A percentile compares a stretch with the other conserved stretches of the same genome.
Conservation (phyloP, 345 rosid genomes). For the Fremontodendron californicum region DNA sequence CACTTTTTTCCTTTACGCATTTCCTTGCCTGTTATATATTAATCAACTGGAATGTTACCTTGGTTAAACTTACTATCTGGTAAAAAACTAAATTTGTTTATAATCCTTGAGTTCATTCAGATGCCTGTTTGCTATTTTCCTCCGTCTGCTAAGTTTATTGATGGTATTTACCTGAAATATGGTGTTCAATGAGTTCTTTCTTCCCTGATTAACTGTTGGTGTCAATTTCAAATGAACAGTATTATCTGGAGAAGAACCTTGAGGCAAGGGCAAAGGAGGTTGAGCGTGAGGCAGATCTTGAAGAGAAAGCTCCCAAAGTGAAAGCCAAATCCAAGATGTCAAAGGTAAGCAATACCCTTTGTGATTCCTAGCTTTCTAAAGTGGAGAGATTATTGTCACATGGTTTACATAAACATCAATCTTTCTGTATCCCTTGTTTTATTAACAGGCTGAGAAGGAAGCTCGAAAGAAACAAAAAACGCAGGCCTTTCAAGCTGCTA, state of each 20-base stretch:
- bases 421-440: neutral
- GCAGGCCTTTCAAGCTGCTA: slow-evolving; percentile 90
- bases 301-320: slow-evolving; percentile 83
- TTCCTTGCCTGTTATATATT: neutral
- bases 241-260: slow-evolving; percentile 90
- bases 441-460: slow-evolving; percentile 78
- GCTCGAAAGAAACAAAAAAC: slow-evolving; percentile 89
- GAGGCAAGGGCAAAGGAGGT: slow-evolving; percentile 72
- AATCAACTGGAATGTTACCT: neutral
- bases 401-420: neutral
- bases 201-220: neutral
- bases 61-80: neutral
- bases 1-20: neutral
- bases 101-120: neutral
- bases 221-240: slow-evolving; percentile 37
- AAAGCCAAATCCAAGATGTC: slow-evolving; percentile 98
- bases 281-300: slow-evolving; percentile 78
- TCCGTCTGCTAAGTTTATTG: neutral
- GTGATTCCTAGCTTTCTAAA: neutral
- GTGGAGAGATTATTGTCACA: neutral
- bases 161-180: neutral
- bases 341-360: slow-evolving; percentile 35
- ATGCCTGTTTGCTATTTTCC: neutral
- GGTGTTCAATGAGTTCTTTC: neutral
- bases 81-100: neutral